These are phyloP conservation scores for Metarhizium anisopliae DNA, from an alignment of 2,329 filamentous ascomycete species.

Conservation along the genomic window DNA sequence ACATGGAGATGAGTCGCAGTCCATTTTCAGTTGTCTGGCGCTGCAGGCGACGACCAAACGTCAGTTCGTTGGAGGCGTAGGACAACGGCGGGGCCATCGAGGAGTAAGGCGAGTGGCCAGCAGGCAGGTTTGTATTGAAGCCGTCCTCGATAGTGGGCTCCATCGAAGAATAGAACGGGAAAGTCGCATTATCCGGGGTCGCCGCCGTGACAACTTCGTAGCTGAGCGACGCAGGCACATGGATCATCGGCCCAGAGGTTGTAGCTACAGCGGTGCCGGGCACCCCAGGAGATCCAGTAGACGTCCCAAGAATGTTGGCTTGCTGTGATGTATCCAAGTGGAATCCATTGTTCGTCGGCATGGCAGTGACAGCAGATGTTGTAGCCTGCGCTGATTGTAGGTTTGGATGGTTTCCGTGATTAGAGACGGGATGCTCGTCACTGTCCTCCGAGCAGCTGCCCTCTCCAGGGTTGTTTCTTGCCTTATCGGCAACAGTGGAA, in stretches of 20 bases:
- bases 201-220: constrained; percentile 44
- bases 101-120: constrained; percentile 19
- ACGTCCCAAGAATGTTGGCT: not conserved
- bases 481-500: constrained; percentile 39
- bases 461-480: constrained; percentile 23
- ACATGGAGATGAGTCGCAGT: constrained; percentile 44
- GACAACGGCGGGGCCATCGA: constrained; percentile 37
- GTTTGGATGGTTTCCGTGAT: not conserved
- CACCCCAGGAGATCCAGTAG: not conserved
- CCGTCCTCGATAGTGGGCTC: constrained; percentile 8
- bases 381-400: not conserved
- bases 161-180: constrained; percentile 30
- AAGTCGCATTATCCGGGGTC: constrained; percentile 44
- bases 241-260: constrained; percentile 1
- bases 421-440: not conserved
- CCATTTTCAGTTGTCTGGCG: constrained; percentile 55
- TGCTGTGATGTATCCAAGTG: not conserved
- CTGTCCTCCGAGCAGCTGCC: constrained; percentile 3
- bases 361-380: not conserved
- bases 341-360: not conserved
- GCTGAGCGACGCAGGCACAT: constrained; percentile 13
- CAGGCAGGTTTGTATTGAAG: constrained; percentile 10
- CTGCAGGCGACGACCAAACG: constrained; percentile 63
- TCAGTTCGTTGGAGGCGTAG: constrained; percentile 54
- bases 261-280: not conserved